Base-by-base conservation (phyloP, 768 basidiomycete genomes). In the Flagelloscypha sp. region DNA sequence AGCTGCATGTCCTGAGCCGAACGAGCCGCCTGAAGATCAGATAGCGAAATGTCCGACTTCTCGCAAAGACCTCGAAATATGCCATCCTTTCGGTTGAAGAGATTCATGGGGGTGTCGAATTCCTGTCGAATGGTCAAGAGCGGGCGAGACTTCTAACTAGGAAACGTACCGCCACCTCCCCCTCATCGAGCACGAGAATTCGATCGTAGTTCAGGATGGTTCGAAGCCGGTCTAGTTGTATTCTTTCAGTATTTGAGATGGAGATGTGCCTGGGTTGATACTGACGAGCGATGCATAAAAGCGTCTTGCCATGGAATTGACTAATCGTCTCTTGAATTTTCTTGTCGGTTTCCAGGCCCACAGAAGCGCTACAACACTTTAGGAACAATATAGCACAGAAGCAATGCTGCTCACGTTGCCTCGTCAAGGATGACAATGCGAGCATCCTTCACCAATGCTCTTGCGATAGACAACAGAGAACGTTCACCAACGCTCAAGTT, bases 321-420 rank as follows among this genome's bases (percentile, higher is more conserved):
- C 85, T 70, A 43, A 97, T 94, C 5, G 92, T 94, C 43, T 84
- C 72, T 52, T 95, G 92, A 41, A 98, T 90, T 54, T 85, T 86
- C 40, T 77, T 64, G 60, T 95, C 92, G 1, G 88, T 93, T 57
- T 86, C 87, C 46, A 79, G 84, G 47, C 89, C 87, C 19, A 90
- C 85, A 9, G 83, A 84, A n/a, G 85, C 85, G 72, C 37, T 9
- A 24, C 19, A 18, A 47, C 16, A 40, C n/a, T n/a, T n/a, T n/a
- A n/a, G n/a, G n/a, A n/a, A 27, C 4, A 27, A n/a, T n/a, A n/a
- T n/a, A n/a, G n/a, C 5, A 32, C 27, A 37, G n/a, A 19, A 9
- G 13, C 11, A 5, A 27, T 29, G 15, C 25, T 12, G 35, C 47
- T 31, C 46, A 74, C 75, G 88, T 92, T 0, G 89, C 89, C 62